Percentiles rank a stretch among this genome's conserved stretches.
phyloP scores from a whole-genome alignment of 306 rosid species.

The Vigna unguiculata region DNA sequence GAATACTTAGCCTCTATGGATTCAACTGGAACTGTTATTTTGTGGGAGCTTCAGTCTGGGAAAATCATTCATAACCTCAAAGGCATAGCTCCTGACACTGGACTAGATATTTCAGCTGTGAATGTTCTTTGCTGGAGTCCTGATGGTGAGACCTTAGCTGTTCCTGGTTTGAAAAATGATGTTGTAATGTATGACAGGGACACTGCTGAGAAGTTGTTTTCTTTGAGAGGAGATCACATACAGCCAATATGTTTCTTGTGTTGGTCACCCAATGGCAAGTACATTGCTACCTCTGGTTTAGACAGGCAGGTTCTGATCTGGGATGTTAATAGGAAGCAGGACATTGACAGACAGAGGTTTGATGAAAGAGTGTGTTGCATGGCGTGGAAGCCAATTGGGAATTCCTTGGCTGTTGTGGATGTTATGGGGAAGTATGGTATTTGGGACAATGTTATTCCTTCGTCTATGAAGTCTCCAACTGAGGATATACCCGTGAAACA shows the following conservation, averaged over 20 bases:
- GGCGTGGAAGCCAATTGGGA: slow-evolving; percentile 90
- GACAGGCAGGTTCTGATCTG: slow-evolving; percentile 93
- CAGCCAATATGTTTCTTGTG: slow-evolving; percentile 84
- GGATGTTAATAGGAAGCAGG: slow-evolving; percentile 86
- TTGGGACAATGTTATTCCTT: slow-evolving; percentile 92
- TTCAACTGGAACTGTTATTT: slow-evolving; percentile 76
- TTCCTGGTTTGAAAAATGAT: slow-evolving; percentile 87
- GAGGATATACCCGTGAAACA: slow-evolving; percentile 77
- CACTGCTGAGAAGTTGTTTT: slow-evolving; percentile 84
- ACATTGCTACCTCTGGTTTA: slow-evolving; percentile 85
- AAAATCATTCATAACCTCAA: slow-evolving; percentile 71
- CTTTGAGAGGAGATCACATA: slow-evolving; percentile 83
- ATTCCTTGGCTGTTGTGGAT: slow-evolving; percentile 83
- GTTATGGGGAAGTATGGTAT: slow-evolving; percentile 89
- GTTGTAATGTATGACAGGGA: slow-evolving; percentile 94
- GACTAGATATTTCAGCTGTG: slow-evolving; percentile 66
- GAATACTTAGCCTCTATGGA: slow-evolving; percentile 92
- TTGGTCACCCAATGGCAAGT: slow-evolving; percentile 97
- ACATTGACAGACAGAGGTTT: slow-evolving; percentile 90
- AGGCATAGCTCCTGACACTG: slow-evolving; percentile 79
- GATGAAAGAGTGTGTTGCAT: slow-evolving; percentile 83
- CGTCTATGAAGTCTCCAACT: slow-evolving; percentile 90
- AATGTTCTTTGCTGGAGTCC: slow-evolving; percentile 95
- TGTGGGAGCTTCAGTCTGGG: slow-evolving; percentile 91
- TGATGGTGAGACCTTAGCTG: slow-evolving; percentile 86